These are phyloP conservation scores for Hyparrhenia diplandra DNA, from an alignment of 176 grass and related monocot genomes.

Conservation along the genomic window DNA sequence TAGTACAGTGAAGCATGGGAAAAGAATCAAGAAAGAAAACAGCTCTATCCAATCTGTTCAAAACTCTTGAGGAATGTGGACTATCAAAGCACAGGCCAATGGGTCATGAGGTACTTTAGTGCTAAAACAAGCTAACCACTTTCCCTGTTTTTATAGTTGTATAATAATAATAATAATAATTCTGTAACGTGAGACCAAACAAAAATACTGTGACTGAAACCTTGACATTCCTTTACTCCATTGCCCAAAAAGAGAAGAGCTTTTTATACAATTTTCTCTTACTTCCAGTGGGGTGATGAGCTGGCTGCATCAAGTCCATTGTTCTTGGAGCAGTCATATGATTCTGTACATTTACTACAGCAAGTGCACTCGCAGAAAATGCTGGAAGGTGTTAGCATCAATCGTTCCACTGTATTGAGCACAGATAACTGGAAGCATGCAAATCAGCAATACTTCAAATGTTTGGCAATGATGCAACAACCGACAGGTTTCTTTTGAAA, in stretches of 20 bases:
- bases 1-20: conserved; percentile 62
- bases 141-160: background rate
- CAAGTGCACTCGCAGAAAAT: conserved; percentile 31
- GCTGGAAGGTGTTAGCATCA: conserved; percentile 21
- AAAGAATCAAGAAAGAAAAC: conserved; percentile 92
- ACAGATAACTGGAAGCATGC: conserved; percentile 59
- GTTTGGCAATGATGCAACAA: conserved; percentile 67
- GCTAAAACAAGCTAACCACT: background rate
- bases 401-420: conserved; percentile 28
- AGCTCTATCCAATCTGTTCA: conserved; percentile 70
- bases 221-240: background rate
- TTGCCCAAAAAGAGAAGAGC: background rate
- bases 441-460: conserved; percentile 77
- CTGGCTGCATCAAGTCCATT: conserved; percentile 39
- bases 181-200: background rate
- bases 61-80: conserved; percentile 77
- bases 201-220: background rate
- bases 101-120: conserved; percentile 45
- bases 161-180: background rate
- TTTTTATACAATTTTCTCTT: background rate
- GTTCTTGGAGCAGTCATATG: conserved; percentile 74
- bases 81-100: conserved; percentile 76
- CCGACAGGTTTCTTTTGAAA: conserved; percentile 57
- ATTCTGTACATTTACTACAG: conserved; percentile 68
- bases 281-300: conserved; percentile 47